phyloP scores from a whole-genome alignment of 1,284 basidiomycete species.

The Ceratobasidium sp. region DNA sequence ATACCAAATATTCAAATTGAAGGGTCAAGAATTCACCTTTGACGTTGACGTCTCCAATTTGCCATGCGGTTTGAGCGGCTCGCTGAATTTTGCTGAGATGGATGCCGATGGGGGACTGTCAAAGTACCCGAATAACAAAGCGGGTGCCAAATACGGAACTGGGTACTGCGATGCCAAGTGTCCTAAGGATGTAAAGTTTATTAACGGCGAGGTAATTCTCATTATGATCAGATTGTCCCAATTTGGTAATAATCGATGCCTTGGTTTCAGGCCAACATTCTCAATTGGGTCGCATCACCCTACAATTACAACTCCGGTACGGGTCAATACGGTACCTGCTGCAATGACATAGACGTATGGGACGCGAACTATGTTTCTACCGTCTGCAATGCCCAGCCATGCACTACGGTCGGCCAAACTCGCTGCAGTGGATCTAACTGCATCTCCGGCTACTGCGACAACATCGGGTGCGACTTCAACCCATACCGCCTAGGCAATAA shows the following conservation, averaged over 20 bases:
- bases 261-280: constrained; percentile 40
- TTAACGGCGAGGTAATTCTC: constrained; percentile 61
- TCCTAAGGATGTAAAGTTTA: constrained; percentile 65
- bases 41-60: constrained; percentile 70
- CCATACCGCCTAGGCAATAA: constrained; percentile 67
- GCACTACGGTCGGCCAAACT: constrained; percentile 18
- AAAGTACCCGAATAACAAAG: constrained; percentile 67
- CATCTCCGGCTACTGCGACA: constrained; percentile 54
- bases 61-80: constrained; percentile 69
- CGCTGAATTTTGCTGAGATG: constrained; percentile 67
- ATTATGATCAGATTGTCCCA: background rate
- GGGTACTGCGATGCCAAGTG: constrained; percentile 72
- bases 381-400: constrained; percentile 61
- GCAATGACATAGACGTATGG: constrained; percentile 48
- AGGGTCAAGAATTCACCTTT: constrained; percentile 70
- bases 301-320: constrained; percentile 44
- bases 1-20: constrained; percentile 67
- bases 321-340: constrained; percentile 45
- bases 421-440: constrained; percentile 49
- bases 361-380: constrained; percentile 64
- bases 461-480: constrained; percentile 70
- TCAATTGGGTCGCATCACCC: constrained; percentile 18
- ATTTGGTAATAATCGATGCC: background rate
- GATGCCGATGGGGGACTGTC: constrained; percentile 68
- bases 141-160: constrained; percentile 69